Evolutionary conservation across 805 yeast species (phyloP).

Genomic region (Limtongia smithiae): DNA sequence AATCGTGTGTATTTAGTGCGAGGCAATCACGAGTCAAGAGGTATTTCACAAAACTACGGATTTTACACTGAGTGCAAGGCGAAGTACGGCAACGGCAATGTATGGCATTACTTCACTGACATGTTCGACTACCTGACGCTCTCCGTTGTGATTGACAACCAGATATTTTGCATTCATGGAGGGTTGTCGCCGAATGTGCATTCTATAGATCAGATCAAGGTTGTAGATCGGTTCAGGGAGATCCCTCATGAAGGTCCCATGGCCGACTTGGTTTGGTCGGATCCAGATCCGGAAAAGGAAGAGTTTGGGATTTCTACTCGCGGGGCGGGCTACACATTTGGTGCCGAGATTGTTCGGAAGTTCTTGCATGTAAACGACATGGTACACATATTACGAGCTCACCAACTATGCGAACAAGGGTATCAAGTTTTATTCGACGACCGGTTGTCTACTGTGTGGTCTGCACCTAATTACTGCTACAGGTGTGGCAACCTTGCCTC

Average conservation of each 20-base stretch:
- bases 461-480: slow-evolving; percentile 97
- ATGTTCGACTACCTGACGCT: slow-evolving; percentile 86
- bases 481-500: slow-evolving; percentile 96
- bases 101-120: slow-evolving; percentile 89
- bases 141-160: slow-evolving; percentile 84
- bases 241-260: slow-evolving; percentile 99
- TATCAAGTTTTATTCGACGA: slow-evolving; percentile 89
- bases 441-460: slow-evolving; percentile 93
- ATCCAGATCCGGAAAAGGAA: slow-evolving; percentile 77
- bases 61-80: slow-evolving; percentile 91
- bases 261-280: slow-evolving; percentile 99
- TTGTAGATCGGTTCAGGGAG: slow-evolving; percentile 87
- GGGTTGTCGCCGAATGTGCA: slow-evolving; percentile 91
- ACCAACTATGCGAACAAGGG: slow-evolving; percentile 95
- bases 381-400: slow-evolving; percentile 85
- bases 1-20: slow-evolving; percentile 73
- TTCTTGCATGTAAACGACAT: slow-evolving; percentile 74
- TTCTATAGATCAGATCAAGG: slow-evolving; percentile 83
- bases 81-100: slow-evolving; percentile 75
- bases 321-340: slow-evolving; percentile 98
- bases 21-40: slow-evolving; percentile 96
- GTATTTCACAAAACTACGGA: slow-evolving; percentile 95
- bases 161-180: slow-evolving; percentile 93
- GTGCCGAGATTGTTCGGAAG: slow-evolving; percentile 82
- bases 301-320: slow-evolving; percentile 89